A percentile compares a stretch with the other conserved stretches of the same genome.
phyloP scores from a whole-genome alignment of 2,329 filamentous ascomycete genomes.

The Corinectria fuckeliana region DNA sequence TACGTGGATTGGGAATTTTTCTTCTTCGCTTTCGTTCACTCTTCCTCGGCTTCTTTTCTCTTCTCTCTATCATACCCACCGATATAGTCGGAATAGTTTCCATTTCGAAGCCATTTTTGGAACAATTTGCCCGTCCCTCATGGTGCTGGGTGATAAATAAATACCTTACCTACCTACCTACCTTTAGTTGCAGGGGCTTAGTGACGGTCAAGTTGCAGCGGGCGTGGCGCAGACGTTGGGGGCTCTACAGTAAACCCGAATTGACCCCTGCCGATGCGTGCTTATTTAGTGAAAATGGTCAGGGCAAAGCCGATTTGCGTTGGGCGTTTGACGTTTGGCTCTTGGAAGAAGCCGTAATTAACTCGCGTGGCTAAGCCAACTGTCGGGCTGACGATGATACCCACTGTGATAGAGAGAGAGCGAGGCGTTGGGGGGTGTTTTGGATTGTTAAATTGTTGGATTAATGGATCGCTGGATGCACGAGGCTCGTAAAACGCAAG shows the following conservation, averaged over 20 bases:
- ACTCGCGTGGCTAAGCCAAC: not conserved
- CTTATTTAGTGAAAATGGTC: not conserved
- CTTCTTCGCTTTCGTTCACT: not conserved
- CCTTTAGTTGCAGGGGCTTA: not conserved
- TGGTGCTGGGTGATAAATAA: not conserved
- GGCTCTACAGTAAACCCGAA: not conserved
- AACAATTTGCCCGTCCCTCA: not conserved
- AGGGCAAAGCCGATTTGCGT: not conserved
- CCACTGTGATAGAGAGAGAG: not conserved
- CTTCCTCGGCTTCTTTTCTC: slow-evolving; percentile 2
- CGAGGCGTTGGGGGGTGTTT: not conserved
- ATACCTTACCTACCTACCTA: too few relatives aligned
- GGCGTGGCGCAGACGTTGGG: slow-evolving; percentile 3
- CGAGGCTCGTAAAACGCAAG: slow-evolving; percentile 2
- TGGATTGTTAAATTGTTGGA: too few relatives aligned
- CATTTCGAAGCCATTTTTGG: slow-evolving; percentile 3
- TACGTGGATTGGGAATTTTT: not conserved
- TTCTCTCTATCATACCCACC: slow-evolving; percentile 12
- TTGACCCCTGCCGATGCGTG: not conserved
- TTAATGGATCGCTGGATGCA: too few relatives aligned
- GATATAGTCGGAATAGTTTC: slow-evolving; percentile 8
- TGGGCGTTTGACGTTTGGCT: not conserved
- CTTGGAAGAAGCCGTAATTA: slow-evolving; percentile 3
- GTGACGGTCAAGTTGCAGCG: slow-evolving; percentile 1
- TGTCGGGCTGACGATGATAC: not conserved